These are phyloP conservation scores for Austropuccinia psidii DNA, from an alignment of 1,284 basidiomycete genomes.

Conservation along the genomic window DNA sequence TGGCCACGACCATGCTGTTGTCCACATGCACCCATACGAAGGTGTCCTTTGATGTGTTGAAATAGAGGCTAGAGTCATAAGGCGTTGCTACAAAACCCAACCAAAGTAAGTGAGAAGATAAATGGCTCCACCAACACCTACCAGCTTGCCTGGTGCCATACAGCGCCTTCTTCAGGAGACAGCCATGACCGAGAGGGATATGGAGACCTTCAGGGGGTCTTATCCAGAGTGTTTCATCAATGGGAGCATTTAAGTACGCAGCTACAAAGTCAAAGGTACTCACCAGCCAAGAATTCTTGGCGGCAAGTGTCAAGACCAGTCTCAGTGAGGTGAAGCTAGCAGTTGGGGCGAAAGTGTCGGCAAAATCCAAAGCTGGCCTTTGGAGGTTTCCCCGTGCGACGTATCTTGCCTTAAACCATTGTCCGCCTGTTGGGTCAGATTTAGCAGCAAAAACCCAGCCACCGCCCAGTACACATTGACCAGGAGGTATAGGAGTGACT, in stretches of 20 bases:
- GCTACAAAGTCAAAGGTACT: background rate
- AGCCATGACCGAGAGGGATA: background rate
- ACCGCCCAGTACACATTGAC: too few relatives aligned
- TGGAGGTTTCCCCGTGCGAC: background rate
- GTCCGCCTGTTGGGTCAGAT: too few relatives aligned
- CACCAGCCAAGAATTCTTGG: background rate
- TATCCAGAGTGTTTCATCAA: slow-evolving; percentile 14
- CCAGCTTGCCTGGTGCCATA: slow-evolving; percentile 10
- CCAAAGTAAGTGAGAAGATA: too few relatives aligned
- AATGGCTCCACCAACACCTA: slow-evolving; percentile 16
- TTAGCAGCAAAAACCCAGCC: too few relatives aligned
- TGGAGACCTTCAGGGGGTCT: background rate
- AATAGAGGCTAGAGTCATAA: too few relatives aligned
- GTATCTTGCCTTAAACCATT: background rate
- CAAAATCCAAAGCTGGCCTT: background rate
- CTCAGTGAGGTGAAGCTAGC: background rate
- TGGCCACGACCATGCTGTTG: too few relatives aligned
- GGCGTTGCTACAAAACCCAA: too few relatives aligned
- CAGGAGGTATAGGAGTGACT: too few relatives aligned
- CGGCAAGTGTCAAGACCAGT: background rate
- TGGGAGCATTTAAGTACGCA: slow-evolving; percentile 2
- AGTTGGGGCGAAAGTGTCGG: background rate
- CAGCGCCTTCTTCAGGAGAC: background rate
- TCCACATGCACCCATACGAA: too few relatives aligned
- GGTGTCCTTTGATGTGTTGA: too few relatives aligned